These are phyloP conservation scores for Boletus huronensis DNA, from an alignment of 768 basidiomycete genomes.

Conservation along the genomic window DNA sequence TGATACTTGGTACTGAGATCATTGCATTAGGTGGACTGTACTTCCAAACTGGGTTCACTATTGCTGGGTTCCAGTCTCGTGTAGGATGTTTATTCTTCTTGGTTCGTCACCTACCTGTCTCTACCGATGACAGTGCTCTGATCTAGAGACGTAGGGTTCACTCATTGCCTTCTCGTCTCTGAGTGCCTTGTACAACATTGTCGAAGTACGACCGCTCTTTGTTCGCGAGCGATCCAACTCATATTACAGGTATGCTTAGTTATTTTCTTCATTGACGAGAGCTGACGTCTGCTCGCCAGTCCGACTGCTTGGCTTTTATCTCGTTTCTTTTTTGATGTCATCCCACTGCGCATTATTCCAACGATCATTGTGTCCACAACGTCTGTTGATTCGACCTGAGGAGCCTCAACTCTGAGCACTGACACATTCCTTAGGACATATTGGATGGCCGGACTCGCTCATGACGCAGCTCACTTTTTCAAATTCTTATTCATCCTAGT, in stretches of 20 bases:
- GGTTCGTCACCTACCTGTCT: conserved; percentile 34
- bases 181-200: conserved; percentile 86
- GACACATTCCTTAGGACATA: conserved; percentile 56
- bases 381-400: conserved; percentile 39
- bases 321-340: conserved; percentile 81
- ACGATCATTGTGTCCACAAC: conserved; percentile 84
- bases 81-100: conserved; percentile 96
- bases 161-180: conserved; percentile 89
- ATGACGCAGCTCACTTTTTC: conserved; percentile 81
- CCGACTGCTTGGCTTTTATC: conserved; percentile 92
- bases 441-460: conserved; percentile 91
- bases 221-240: conserved; percentile 80
- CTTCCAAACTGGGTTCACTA: conserved; percentile 72
- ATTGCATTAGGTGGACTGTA: conserved; percentile 69
- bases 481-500: conserved; percentile 91
- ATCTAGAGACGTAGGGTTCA: conserved; percentile 55
- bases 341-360: conserved; percentile 85
- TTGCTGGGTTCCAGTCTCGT: conserved; percentile 91
- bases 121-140: not conserved
- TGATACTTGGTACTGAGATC: not conserved
- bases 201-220: conserved; percentile 82
- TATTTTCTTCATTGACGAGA: not conserved
- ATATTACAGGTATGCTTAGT: conserved; percentile 68
- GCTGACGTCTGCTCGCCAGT: conserved; percentile 34
- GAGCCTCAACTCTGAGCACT: not conserved